Base-by-base conservation (phyloP, 768 basidiomycete species). In the Russula griseocarnosa region DNA sequence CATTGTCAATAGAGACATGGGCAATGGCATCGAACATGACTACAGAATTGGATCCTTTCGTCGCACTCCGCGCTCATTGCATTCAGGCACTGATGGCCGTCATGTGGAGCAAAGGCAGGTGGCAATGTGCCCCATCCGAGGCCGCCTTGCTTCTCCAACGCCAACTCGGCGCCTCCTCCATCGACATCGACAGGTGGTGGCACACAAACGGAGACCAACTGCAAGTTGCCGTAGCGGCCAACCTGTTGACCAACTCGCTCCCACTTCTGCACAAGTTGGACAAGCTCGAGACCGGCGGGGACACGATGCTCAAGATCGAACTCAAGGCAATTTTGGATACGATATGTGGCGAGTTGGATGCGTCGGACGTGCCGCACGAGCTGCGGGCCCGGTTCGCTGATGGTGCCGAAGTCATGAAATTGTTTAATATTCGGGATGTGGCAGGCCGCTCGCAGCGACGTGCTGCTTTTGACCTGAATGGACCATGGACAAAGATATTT, bases 1-100 rank as follows among this genome's bases (percentile, higher is more conserved):
- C 58, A 14, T 47, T 65, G 4, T 51, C 63, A 9, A 44, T 40
- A 11, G 58, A 64, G n/a, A 34, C 62, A 13, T 62, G 63, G 63
- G 52, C 42, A 18, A 11, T 47, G 20, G 63, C 63, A 5, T 26
- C 6, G 36, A 59, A 53, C 32, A 59, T 49, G 44, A 47, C 58
- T 11, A 26, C 42, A 10, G 42, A 63, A 40, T 3, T 7, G 32
- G 28, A 63, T 26, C 57, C 62, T 2, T 20, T 47, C 26, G 54
- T 42, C 6, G 34, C 63, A 26, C 20, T 64, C 28, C 63, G 63
- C 16, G 58, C 58, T 1, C 57, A 59, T 38, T 64, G 63, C 34
- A 30, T 64, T 11, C 58, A 64, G 18, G 58, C 63, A 6, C 28
- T 62, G 30, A 32, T 58, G 10, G 55, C 46, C 3, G 32, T 50